Base-by-base conservation (phyloP, 2,329 filamentous ascomycete genomes). In the Plenodomus biglobosus region DNA sequence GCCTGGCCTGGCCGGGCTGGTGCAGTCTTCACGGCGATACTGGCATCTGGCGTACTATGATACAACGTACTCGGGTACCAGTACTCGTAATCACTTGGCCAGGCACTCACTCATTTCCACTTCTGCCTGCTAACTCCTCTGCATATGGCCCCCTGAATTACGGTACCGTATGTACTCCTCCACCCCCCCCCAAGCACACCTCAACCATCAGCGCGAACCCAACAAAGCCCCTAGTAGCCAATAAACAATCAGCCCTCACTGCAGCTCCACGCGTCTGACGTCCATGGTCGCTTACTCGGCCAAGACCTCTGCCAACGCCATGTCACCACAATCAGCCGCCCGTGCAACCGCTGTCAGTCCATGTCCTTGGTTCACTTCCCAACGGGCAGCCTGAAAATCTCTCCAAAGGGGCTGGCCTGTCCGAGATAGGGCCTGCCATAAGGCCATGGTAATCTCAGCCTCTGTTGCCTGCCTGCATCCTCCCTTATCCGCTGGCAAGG, bases 261-360 rank as follows among this genome's bases (percentile, higher is more conserved):
- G 50, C 49, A 55, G 46, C 51, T 56, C 55, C 52, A 55, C 52
- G 55, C 53, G 52, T 59, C 56, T 64, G 61, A 62, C 59, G 61
- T 64, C 49, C 55, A 44, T 50, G 57, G 49, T 57, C 56, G 58
- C 45, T 38, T 56, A 47, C 50, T 42, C 40, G 32, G 48, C 56
- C 55, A 61, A 59, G 52, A 44, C 42, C 36, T 51, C 49, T 32
- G 3, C 27, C 53, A 53, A 46, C 48, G 53, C 52, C 49, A 51
- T 55, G 42, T 44, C 48, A 32, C 46, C 46, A 49, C 39, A 40
- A 48, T 52, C 52, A 52, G 53, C 40, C 50, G 48, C 39, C 58
- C 57, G 59, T 55, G 58, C 58, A 50, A 58, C 53, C 53, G 41
- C 59, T 56, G 55, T 53, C 60, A 53, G 39, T 46, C 51, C 58